phyloP scores from a whole-genome alignment of 148 eudicot species.

The Cornus suecica region DNA sequence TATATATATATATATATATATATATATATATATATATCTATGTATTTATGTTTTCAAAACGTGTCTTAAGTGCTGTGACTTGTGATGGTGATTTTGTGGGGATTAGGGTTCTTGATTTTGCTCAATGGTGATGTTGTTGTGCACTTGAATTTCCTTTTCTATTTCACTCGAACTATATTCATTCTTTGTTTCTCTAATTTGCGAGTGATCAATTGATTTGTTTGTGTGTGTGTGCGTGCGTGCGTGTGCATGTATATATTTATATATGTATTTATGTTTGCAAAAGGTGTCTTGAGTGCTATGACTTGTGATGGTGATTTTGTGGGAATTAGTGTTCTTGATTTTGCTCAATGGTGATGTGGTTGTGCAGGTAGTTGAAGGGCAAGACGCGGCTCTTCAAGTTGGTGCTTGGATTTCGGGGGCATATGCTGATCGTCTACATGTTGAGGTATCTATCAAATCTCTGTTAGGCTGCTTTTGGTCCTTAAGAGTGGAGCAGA shows the following conservation, averaged over 20 bases:
- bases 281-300: background rate
- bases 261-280: too few relatives aligned
- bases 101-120: background rate
- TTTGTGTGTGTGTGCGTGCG: too few relatives aligned
- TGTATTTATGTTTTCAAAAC: background rate
- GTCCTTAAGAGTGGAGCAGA: background rate
- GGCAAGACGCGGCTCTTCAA: slow-evolving; percentile 68
- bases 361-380: slow-evolving; percentile 76
- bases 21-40: too few relatives aligned
- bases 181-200: background rate
- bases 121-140: background rate
- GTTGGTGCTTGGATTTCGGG: slow-evolving; percentile 84
- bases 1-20: too few relatives aligned
- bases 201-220: background rate
- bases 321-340: background rate
- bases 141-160: slow-evolving; percentile 15
- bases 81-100: background rate
- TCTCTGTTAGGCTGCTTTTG: background rate
- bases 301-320: background rate
- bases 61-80: background rate
- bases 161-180: background rate
- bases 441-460: slow-evolving; percentile 57
- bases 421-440: slow-evolving; percentile 80
- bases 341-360: background rate
- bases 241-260: too few relatives aligned